A percentile compares a stretch with the other conserved stretches of the same genome.
Conservation (phyloP, 2,329 filamentous ascomycete genomes). For the Pyrenophora graminea region DNA sequence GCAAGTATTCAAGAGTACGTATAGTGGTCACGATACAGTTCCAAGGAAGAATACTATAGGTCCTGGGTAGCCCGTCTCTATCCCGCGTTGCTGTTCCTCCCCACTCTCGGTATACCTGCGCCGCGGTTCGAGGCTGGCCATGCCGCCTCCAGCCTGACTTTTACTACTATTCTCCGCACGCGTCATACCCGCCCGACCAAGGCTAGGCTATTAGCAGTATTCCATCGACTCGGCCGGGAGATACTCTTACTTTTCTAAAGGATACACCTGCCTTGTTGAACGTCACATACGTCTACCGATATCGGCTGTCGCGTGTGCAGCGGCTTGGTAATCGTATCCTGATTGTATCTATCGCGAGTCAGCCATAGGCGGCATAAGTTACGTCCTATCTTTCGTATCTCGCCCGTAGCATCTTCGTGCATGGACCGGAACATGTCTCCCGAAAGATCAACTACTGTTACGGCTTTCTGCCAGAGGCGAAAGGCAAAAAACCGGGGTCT, state of each 20-base stretch:
- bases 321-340: slow-evolving; percentile 11
- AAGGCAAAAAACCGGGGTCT: too few species aligned
- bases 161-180: slow-evolving; percentile 12
- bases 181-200: background rate
- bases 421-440: slow-evolving; percentile 12
- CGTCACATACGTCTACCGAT: slow-evolving; percentile 13
- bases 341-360: slow-evolving; percentile 16
- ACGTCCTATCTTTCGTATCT: slow-evolving; percentile 19
- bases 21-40: background rate
- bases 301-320: slow-evolving; percentile 13
- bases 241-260: background rate
- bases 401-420: slow-evolving; percentile 2
- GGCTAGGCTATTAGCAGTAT: slow-evolving; percentile 8
- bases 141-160: background rate
- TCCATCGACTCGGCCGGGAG: slow-evolving; percentile 6
- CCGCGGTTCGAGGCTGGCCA: slow-evolving; percentile 9
- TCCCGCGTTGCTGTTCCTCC: slow-evolving; percentile 19
- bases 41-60: background rate
- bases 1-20: background rate
- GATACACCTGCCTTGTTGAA: slow-evolving; percentile 14
- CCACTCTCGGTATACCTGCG: slow-evolving; percentile 26
- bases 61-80: slow-evolving; percentile 5
- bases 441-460: background rate
- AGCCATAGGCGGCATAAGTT: slow-evolving; percentile 16
- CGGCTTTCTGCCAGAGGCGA: too few species aligned